Conservation (phyloP, 805 yeast species). For the Jamesozyma rosinii region DNA sequence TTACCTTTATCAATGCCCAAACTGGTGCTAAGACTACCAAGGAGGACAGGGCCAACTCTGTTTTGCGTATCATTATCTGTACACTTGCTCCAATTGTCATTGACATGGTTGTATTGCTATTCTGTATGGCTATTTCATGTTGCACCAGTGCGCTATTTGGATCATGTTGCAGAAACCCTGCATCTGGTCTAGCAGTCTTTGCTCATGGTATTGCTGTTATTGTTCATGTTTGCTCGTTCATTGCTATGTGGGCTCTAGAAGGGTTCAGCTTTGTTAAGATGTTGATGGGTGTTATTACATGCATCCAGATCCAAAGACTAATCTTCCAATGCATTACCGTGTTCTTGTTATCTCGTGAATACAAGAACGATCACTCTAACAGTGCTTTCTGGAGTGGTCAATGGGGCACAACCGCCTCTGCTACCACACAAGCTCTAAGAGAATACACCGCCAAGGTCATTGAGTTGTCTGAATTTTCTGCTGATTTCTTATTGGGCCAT, state of each 20-base stretch:
- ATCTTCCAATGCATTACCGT: constrained; percentile 77
- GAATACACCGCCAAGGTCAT: constrained; percentile 89
- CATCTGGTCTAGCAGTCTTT: constrained; percentile 87
- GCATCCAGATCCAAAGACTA: constrained; percentile 78
- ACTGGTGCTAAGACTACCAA: constrained; percentile 55
- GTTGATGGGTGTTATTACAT: constrained; percentile 74
- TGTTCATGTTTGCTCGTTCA: constrained; percentile 75
- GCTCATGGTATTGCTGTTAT: constrained; percentile 95
- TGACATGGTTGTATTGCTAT: constrained; percentile 72
- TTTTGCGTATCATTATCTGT: constrained; percentile 64
- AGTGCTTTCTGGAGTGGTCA: constrained; percentile 99
- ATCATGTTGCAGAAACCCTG: constrained; percentile 91
- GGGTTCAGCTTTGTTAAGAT: constrained; percentile 83
- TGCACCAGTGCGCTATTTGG: constrained; percentile 94
- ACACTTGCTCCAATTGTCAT: constrained; percentile 84
- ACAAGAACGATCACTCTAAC: constrained; percentile 88
- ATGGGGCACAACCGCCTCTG: constrained; percentile 90
- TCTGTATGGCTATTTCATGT: constrained; percentile 76
- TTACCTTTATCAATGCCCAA: constrained; percentile 73
- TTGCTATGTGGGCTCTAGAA: constrained; percentile 94
- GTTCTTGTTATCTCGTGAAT: constrained; percentile 78
- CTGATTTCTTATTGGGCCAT: constrained; percentile 92
- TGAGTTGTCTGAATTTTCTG: constrained; percentile 90
- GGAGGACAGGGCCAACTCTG: constrained; percentile 52
- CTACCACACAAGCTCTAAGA: constrained; percentile 91